Conservation (phyloP, 1,139 yeast genomes). For the Yamadazyma atlantica region DNA sequence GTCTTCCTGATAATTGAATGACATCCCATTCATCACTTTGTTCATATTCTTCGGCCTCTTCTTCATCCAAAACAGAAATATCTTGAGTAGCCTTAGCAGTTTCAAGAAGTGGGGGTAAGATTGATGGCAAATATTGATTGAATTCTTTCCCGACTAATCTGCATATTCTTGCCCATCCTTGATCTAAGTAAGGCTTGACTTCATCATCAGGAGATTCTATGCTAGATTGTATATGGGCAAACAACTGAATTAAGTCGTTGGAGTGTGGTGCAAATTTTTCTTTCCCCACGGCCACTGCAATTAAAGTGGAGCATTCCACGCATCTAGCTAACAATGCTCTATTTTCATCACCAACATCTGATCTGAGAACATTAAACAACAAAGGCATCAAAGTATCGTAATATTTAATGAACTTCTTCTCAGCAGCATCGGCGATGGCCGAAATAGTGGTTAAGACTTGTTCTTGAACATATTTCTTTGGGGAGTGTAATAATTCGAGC, state of each 20-base stretch:
- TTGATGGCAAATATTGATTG: conserved; percentile 83
- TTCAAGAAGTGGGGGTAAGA: conserved; percentile 79
- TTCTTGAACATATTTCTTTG: conserved; percentile 92
- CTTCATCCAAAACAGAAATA: conserved; percentile 83
- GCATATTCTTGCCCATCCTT: conserved; percentile 96
- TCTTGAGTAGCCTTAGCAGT: conserved; percentile 92
- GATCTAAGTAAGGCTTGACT: conserved; percentile 80
- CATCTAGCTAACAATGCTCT: conserved; percentile 87
- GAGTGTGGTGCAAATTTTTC: conserved; percentile 82
- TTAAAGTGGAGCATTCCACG: conserved; percentile 91
- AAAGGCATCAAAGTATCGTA: conserved; percentile 95
- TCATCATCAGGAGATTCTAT: conserved; percentile 73
- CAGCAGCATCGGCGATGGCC: conserved; percentile 97
- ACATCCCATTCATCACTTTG: conserved; percentile 96
- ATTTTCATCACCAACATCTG: conserved; percentile 80
- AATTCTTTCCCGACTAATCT: conserved; percentile 83
- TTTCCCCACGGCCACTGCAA: conserved; percentile 95
- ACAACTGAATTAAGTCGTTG: conserved; percentile 64
- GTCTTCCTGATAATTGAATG: conserved; percentile 85
- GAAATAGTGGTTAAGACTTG: conserved; percentile 97
- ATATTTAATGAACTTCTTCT: conserved; percentile 81
- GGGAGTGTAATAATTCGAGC: conserved; percentile 74
- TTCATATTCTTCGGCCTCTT: conserved; percentile 77
- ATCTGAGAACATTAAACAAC: conserved; percentile 71
- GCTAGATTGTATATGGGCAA: conserved; percentile 70